Conservation (phyloP, 768 basidiomycete genomes). For the Trametes villosa region DNA sequence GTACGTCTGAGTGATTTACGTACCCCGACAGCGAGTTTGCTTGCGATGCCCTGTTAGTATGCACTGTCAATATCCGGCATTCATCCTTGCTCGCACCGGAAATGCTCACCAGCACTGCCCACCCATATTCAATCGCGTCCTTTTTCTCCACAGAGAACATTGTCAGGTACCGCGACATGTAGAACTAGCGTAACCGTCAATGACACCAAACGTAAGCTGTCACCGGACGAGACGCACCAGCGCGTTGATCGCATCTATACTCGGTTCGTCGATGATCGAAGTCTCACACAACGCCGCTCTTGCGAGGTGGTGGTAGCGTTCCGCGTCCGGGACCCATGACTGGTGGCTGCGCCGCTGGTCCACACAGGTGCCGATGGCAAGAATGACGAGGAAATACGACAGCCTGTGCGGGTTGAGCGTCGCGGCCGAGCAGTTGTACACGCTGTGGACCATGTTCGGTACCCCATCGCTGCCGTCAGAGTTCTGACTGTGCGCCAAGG, state of each 20-base stretch:
- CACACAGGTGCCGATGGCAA: constrained; percentile 72
- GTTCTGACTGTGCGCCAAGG: constrained; percentile 39
- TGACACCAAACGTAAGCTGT: background rate
- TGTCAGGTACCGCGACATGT: constrained; percentile 76
- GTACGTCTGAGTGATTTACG: constrained; percentile 1
- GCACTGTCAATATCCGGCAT: background rate
- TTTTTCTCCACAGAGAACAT: constrained; percentile 77
- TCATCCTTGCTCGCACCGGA: background rate
- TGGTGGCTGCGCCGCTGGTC: constrained; percentile 43
- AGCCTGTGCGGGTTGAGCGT: constrained; percentile 68
- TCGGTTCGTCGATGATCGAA: constrained; percentile 75
- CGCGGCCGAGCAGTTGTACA: constrained; percentile 63
- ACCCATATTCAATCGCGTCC: constrained; percentile 72
- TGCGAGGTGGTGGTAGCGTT: constrained; percentile 60
- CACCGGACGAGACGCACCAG: constrained; percentile 43
- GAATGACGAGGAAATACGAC: constrained; percentile 69
- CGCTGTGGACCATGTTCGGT: constrained; percentile 69
- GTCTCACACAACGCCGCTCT: constrained; percentile 71
- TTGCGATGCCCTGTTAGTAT: constrained; percentile 53
- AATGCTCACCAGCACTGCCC: constrained; percentile 63
- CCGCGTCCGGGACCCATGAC: constrained; percentile 43
- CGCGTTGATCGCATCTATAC: constrained; percentile 72
- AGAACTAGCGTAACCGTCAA: constrained; percentile 46
- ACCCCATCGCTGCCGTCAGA: constrained; percentile 72
- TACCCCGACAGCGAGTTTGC: constrained; percentile 67